phyloP scores from a whole-genome alignment of 495 filamentous ascomycete species.

The Staphylotrichum longicolle region DNA sequence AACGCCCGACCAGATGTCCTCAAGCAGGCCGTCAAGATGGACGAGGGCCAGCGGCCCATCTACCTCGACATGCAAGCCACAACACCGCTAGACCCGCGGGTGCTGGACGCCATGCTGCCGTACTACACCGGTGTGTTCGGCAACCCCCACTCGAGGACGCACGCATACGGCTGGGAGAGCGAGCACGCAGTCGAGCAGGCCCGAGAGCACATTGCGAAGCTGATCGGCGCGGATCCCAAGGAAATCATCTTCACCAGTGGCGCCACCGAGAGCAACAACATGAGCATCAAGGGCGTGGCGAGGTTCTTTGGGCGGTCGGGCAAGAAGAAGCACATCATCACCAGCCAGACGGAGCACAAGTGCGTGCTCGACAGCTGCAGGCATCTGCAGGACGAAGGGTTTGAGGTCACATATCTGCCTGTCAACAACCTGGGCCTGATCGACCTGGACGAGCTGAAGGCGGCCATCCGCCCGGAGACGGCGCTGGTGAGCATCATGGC shows the following conservation, averaged over 20 bases:
- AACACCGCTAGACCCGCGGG: constrained; percentile 90
- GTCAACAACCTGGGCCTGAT: constrained; percentile 82
- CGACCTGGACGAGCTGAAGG: constrained; percentile 81
- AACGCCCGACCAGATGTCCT: constrained; percentile 59
- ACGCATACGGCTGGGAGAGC: constrained; percentile 98
- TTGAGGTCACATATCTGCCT: constrained; percentile 91
- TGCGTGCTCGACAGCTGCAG: constrained; percentile 96
- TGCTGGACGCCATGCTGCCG: constrained; percentile 94
- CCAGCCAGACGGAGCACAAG: constrained; percentile 96
- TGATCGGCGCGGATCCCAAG: constrained; percentile 93
- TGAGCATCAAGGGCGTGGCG: constrained; percentile 98
- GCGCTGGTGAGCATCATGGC: constrained; percentile 95
- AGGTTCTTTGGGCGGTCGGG: constrained; percentile 87
- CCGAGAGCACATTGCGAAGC: constrained; percentile 72
- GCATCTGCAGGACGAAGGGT: constrained; percentile 95
- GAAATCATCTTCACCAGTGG: constrained; percentile 99
- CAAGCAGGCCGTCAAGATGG: constrained; percentile 90
- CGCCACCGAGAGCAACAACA: constrained; percentile 98
- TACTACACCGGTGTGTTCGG: constrained; percentile 92
- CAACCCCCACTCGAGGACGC: constrained; percentile 95
- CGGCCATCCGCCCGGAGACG: constrained; percentile 87
- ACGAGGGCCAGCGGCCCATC: constrained; percentile 89
- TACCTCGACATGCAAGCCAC: constrained; percentile 99
- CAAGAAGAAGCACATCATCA: constrained; percentile 98
- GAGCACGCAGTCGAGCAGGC: constrained; percentile 90